phyloP scores from a whole-genome alignment of 495 filamentous ascomycete genomes.

The Talaromyces liani region DNA sequence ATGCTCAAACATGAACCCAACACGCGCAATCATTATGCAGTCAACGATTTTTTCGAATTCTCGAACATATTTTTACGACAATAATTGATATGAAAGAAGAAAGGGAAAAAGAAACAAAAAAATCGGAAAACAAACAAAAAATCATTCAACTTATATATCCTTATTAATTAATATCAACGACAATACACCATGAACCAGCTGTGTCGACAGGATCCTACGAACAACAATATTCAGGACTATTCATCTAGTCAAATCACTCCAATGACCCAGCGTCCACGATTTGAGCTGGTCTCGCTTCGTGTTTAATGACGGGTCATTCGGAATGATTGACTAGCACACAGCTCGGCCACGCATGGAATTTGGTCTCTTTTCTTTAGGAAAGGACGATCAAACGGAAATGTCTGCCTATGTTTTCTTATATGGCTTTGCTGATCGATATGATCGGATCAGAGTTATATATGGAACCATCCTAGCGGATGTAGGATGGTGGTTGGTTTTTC shows the following conservation, averaged over 20 bases:
- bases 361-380: background rate
- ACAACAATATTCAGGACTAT: background rate
- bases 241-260: background rate
- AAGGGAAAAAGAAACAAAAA: background rate
- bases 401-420: background rate
- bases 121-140: background rate
- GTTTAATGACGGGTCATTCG: background rate
- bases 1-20: background rate
- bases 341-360: background rate
- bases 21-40: background rate
- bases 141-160: background rate
- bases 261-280: constrained; percentile 3
- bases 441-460: background rate
- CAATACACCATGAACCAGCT: constrained; percentile 1
- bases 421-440: background rate
- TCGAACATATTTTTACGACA: constrained; percentile 2
- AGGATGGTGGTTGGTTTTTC: background rate
- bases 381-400: background rate
- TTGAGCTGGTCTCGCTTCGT: constrained; percentile 5
- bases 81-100: background rate
- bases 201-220: background rate
- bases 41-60: background rate
- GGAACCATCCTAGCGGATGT: background rate
- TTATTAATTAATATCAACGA: constrained; percentile 2
- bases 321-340: background rate